These are phyloP conservation scores for Cordyceps farinosa DNA, from an alignment of 2,329 filamentous ascomycete genomes.

Conservation along the genomic window DNA sequence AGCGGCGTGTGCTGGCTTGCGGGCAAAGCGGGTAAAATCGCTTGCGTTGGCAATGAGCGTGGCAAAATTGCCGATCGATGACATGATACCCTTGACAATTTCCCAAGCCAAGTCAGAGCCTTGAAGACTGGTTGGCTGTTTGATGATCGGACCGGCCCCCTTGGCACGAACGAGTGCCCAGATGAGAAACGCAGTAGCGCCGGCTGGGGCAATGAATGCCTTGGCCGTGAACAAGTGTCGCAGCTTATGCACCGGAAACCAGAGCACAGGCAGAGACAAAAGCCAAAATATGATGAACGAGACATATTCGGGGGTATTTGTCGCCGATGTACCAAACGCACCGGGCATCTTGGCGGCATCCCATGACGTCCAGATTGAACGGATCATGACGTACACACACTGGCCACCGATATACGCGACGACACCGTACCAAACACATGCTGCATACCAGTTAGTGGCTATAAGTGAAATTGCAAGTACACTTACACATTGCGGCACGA, in stretches of 20 bases:
- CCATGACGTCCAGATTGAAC: constrained; percentile 74
- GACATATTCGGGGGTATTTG: constrained; percentile 69
- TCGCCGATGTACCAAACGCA: constrained; percentile 63
- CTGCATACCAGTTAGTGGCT: constrained; percentile 30
- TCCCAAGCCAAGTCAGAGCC: constrained; percentile 75
- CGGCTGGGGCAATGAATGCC: constrained; percentile 75
- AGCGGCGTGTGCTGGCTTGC: constrained; percentile 69
- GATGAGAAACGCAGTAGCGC: constrained; percentile 81
- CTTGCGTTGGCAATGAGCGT: constrained; percentile 80
- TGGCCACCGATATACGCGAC: constrained; percentile 80
- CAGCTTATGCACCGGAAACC: constrained; percentile 85
- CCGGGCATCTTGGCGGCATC: constrained; percentile 60
- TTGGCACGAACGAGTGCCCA: constrained; percentile 81
- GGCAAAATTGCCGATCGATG: constrained; percentile 84
- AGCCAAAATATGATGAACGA: constrained; percentile 89
- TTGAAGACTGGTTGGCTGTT: constrained; percentile 58
- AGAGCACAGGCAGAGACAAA: constrained; percentile 75
- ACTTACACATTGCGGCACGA: constrained; percentile 69
- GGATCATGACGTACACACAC: constrained; percentile 87
- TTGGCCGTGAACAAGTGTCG: constrained; percentile 90
- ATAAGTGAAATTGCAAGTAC: too few species aligned
- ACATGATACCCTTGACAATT: constrained; percentile 83
- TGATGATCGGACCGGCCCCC: constrained; percentile 78
- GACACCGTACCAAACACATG: constrained; percentile 84
- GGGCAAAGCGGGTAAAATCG: constrained; percentile 81